Conservation (phyloP, 352 stramenopile genomes). For the Globisporangium apiculatum region DNA sequence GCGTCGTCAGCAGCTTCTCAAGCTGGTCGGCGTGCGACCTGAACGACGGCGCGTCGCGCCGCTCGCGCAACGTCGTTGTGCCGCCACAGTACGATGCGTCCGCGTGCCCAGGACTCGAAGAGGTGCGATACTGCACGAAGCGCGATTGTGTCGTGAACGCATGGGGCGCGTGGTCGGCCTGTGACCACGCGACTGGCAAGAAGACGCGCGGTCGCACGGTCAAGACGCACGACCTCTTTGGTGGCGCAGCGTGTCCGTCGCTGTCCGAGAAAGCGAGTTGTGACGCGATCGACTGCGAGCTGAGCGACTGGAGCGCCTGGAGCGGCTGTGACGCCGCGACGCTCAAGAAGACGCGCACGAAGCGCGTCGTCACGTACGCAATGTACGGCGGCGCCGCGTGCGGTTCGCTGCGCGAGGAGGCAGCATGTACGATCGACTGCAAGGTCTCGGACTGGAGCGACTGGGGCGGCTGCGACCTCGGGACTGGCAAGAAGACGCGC, state of each 20-base stretch:
- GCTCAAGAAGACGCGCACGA: conserved; percentile 22
- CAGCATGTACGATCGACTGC: conserved; percentile 37
- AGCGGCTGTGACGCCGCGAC: conserved; percentile 31
- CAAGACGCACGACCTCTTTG: conserved; percentile 25
- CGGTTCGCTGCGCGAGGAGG: conserved; percentile 13
- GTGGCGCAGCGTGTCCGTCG: conserved; percentile 18
- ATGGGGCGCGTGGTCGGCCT: conserved; percentile 47
- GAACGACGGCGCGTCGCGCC: conserved; percentile 22
- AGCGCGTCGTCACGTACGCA: conserved; percentile 17
- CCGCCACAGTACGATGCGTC: conserved; percentile 24
- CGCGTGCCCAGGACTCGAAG: conserved; percentile 28
- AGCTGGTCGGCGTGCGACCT: conserved; percentile 35
- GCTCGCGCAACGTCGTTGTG: conserved; percentile 32
- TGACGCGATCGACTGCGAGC: conserved; percentile 32
- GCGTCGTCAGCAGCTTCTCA: conserved; percentile 35
- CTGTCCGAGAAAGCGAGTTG: conserved; percentile 19
- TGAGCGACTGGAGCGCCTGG: conserved; percentile 45
- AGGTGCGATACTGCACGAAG: conserved; percentile 26
- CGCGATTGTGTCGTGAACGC: conserved; percentile 40
- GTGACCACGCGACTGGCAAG: conserved; percentile 22
- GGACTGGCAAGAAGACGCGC: conserved; percentile 35
- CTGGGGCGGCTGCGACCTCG: conserved; percentile 41
- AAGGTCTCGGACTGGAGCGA: conserved; percentile 34
- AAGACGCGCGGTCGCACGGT: conserved; percentile 26
- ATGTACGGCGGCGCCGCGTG: conserved; percentile 33